Conservation (phyloP, 1,284 basidiomycete species). For the Vanrija sp. region DNA sequence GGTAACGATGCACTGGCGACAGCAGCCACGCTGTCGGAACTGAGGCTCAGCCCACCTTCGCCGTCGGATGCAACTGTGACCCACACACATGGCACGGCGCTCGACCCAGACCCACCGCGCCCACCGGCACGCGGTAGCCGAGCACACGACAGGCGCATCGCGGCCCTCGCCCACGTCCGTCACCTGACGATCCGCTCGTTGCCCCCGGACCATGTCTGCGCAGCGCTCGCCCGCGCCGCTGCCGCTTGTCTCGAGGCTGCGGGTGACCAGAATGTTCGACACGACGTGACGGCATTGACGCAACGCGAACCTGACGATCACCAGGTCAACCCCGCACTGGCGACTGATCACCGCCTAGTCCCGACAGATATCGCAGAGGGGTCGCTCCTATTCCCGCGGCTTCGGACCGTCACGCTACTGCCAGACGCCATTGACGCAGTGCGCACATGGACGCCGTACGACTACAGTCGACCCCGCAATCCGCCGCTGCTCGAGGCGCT, state of each 20-base stretch:
- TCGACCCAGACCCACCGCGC: neutral
- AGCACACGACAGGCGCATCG: slow-evolving; percentile 8
- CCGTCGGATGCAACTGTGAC: neutral
- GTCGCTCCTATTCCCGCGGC: slow-evolving; percentile 14
- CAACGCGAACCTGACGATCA: neutral
- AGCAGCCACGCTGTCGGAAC: neutral
- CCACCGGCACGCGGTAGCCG: neutral
- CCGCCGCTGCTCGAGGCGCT: slow-evolving; percentile 26
- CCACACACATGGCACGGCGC: neutral
- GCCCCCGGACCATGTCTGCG: slow-evolving; percentile 9
- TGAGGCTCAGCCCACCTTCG: neutral
- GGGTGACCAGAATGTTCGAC: too few relatives aligned
- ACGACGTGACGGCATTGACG: too few relatives aligned
- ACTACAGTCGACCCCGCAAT: slow-evolving; percentile 16
- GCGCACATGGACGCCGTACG: slow-evolving; percentile 22
- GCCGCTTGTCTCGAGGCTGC: neutral
- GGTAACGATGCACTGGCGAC: slow-evolving; percentile 1
- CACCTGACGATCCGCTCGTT: slow-evolving; percentile 15
- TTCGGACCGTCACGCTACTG: slow-evolving; percentile 16
- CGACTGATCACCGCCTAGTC: neutral
- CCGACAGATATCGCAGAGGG: neutral
- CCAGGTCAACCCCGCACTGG: neutral
- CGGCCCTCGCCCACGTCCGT: slow-evolving; percentile 6
- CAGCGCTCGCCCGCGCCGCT: neutral
- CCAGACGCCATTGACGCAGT: slow-evolving; percentile 25